A percentile compares a stretch with the other conserved stretches of the same genome.
Evolutionary conservation across 2,329 filamentous ascomycete genomes (phyloP).

Genomic region (Claviceps pusilla): DNA sequence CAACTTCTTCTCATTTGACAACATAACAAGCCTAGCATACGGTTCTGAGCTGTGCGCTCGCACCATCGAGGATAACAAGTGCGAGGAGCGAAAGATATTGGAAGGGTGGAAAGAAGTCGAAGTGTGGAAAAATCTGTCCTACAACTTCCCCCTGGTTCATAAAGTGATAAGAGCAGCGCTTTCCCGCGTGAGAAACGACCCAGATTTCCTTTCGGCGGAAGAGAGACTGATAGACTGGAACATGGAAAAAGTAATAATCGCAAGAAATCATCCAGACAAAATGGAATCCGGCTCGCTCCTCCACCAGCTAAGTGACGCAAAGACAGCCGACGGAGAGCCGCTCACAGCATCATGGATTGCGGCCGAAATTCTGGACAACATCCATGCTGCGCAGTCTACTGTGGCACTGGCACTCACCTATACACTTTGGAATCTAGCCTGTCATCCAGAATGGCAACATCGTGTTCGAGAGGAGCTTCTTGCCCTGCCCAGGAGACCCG

Average conservation of each 20-base stretch:
- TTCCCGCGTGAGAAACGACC: neutral
- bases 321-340: neutral
- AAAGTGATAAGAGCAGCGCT: neutral
- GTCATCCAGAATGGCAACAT: conserved; percentile 1
- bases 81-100: conserved; percentile 2
- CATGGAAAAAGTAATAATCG: neutral
- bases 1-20: conserved; percentile 5
- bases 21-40: conserved; percentile 2
- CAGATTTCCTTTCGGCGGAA: conserved; percentile 2
- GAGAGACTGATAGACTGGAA: conserved; percentile 4
- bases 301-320: conserved; percentile 1
- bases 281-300: conserved; percentile 1
- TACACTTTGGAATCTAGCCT: conserved; percentile 3
- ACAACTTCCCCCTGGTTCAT: conserved; percentile 1
- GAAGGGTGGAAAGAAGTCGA: conserved; percentile 3
- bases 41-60: conserved; percentile 1
- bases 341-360: conserved; percentile 1
- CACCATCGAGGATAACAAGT: neutral
- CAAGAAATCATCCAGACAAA: neutral
- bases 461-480: neutral
- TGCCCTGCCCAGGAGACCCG: neutral
- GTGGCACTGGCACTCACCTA: conserved; percentile 3
- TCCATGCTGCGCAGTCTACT: conserved; percentile 4
- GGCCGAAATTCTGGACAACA: conserved; percentile 4
- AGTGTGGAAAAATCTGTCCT: conserved; percentile 2